phyloP scores from a whole-genome alignment of 805 yeast genomes.

The Lachancea sp. region DNA sequence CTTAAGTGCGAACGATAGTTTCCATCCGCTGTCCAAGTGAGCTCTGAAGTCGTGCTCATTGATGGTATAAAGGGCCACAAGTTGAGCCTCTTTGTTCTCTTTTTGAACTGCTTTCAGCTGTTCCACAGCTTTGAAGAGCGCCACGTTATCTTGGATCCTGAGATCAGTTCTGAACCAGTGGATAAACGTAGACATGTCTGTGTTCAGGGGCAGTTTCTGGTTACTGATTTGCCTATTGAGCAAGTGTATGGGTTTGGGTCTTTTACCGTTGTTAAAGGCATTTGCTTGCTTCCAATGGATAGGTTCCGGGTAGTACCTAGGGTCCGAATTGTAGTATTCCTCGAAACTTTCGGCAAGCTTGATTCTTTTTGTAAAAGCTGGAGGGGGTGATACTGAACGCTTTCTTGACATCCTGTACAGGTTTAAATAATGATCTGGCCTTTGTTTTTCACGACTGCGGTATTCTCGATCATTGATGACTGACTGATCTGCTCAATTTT shows the following conservation, averaged over 20 bases:
- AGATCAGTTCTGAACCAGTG: slow-evolving; percentile 47
- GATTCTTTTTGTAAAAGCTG: slow-evolving; percentile 5
- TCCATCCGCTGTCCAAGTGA: slow-evolving; percentile 41
- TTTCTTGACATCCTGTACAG: slow-evolving; percentile 2
- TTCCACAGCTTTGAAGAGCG: slow-evolving; percentile 34
- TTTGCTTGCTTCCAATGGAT: slow-evolving; percentile 17
- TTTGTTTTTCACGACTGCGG: too few relatives aligned
- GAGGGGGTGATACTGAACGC: slow-evolving; percentile 5
- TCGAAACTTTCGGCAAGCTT: slow-evolving; percentile 12
- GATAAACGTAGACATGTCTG: slow-evolving; percentile 23
- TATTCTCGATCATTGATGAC: too few relatives aligned
- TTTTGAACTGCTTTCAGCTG: slow-evolving; percentile 25
- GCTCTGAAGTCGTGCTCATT: slow-evolving; percentile 37
- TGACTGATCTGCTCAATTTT: too few relatives aligned
- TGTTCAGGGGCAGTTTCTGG: slow-evolving; percentile 1
- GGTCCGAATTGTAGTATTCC: slow-evolving; percentile 14
- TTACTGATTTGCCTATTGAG: slow-evolving; percentile 10
- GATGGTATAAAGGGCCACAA: slow-evolving; percentile 38
- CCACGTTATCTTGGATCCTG: slow-evolving; percentile 40
- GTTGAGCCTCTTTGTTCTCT: slow-evolving; percentile 21
- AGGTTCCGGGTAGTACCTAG: slow-evolving; percentile 17
- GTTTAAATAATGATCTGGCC: too few relatives aligned
- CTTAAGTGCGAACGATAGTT: slow-evolving; percentile 35
- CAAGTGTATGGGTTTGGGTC: slow-evolving; percentile 15
- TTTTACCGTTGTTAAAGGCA: slow-evolving; percentile 16